Conservation (phyloP, 495 filamentous ascomycete species). For the Tetracladium setigerum region DNA sequence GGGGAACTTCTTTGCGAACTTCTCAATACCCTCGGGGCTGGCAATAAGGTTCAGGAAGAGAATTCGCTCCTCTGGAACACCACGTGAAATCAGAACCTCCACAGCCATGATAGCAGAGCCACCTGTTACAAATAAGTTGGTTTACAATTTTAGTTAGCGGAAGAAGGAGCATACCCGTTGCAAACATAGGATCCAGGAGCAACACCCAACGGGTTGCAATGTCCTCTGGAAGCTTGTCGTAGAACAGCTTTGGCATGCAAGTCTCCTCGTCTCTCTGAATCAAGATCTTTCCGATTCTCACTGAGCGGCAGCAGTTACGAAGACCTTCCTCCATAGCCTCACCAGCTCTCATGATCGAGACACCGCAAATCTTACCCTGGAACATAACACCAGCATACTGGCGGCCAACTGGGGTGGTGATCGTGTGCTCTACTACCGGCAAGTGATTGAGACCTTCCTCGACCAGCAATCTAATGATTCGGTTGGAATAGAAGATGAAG, state of each 20-base stretch:
- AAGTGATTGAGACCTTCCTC: conserved; percentile 97
- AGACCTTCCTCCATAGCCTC: conserved; percentile 98
- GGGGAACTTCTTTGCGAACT: conserved; percentile 88
- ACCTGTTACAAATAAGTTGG: conserved; percentile 38
- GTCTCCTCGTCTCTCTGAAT: conserved; percentile 98
- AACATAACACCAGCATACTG: conserved; percentile 90
- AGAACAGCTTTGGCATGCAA: conserved; percentile 82
- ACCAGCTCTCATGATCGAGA: conserved; percentile 96
- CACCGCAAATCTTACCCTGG: conserved; percentile 96
- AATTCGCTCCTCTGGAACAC: conserved; percentile 91
- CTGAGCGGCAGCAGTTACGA: conserved; percentile 91
- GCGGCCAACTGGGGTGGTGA: conserved; percentile 85
- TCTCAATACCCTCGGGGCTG: conserved; percentile 82
- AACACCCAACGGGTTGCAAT: conserved; percentile 89
- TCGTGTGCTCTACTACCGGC: conserved; percentile 76
- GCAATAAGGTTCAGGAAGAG: conserved; percentile 95
- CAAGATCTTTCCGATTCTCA: conserved; percentile 95
- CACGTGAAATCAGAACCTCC: conserved; percentile 77
- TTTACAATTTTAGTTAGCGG: background rate
- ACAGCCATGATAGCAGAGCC: conserved; percentile 96
- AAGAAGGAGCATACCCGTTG: conserved; percentile 58
- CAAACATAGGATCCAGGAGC: conserved; percentile 97
- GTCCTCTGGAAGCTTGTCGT: conserved; percentile 92
- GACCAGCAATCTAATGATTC: conserved; percentile 95
- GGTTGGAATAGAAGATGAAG: conserved; percentile 98